Conservation (phyloP, 1,139 yeast species). For the Eremothecium cymbalariae region DNA sequence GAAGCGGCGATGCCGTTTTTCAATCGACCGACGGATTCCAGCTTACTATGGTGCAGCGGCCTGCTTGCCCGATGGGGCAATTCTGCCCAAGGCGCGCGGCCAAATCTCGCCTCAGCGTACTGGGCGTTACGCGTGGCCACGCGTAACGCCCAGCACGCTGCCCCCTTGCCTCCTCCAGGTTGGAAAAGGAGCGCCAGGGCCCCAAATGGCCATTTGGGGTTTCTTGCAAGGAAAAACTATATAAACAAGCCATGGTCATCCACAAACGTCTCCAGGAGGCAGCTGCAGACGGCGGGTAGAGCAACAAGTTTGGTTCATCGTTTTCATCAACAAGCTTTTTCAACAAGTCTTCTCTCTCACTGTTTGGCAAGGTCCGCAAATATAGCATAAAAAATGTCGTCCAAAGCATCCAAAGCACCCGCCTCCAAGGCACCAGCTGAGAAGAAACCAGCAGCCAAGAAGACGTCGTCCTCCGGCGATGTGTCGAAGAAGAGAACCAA, state of each 20-base stretch:
- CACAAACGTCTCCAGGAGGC: too few relatives aligned
- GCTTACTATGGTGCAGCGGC: conserved; percentile 49
- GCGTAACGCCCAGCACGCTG: background rate
- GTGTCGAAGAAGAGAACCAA: conserved; percentile 91
- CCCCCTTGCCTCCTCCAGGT: conserved; percentile 2
- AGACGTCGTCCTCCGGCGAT: conserved; percentile 66
- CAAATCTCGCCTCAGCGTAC: conserved; percentile 39
- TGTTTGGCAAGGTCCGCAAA: conserved; percentile 8
- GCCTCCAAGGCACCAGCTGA: conserved; percentile 99
- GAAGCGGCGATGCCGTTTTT: conserved; percentile 39
- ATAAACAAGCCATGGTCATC: conserved; percentile 9
- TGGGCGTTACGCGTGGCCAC: conserved; percentile 1
- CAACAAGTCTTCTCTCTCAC: too few relatives aligned
- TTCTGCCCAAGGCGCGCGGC: conserved; percentile 38
- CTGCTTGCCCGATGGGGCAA: conserved; percentile 45
- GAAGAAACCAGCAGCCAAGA: conserved; percentile 95
- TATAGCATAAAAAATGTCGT: conserved; percentile 58
- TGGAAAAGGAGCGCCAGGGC: too few relatives aligned
- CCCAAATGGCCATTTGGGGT: too few relatives aligned
- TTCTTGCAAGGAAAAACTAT: conserved; percentile 8
- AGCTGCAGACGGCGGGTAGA: too few relatives aligned
- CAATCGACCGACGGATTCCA: conserved; percentile 46
- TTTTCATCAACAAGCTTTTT: too few relatives aligned
- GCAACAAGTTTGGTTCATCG: too few relatives aligned
- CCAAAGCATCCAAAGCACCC: conserved; percentile 97